Evolutionary conservation across 768 basidiomycete species (phyloP), one percentile per base, ranked within the genome.

Genomic region (Kwoniella bestiolae): DNA sequence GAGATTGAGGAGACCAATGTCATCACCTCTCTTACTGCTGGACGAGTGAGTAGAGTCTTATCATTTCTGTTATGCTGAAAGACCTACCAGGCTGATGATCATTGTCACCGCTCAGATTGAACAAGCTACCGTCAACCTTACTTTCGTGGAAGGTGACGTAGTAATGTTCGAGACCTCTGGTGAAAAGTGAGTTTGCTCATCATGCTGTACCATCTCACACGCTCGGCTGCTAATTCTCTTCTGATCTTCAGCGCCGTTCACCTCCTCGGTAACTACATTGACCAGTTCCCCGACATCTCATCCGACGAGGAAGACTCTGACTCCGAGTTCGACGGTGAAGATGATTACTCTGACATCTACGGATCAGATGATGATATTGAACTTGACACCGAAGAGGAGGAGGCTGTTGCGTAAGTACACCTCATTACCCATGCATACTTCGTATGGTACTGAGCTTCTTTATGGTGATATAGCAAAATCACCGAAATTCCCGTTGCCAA

Each of bases 211-310:
- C 14, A 3, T 14, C 26, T 41, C 6, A 41, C 11, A 45, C 45
- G 55, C 11, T 29, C 23, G 28, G 53, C 47, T 21, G 45, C 18
- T n/a, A 34, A 60, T 23, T 35, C 29, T n/a, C 34, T 12, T n/a
- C n/a, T n/a, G n/a, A n/a, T n/a, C n/a, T 25, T 29, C 60, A 79
- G 79, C 79, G 83, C 88, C 53, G 84, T 93, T 53, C 87, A 91
- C 82, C 82, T 94, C 66, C 87, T 88, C 68, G 92, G 92, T 60
- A 92, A 93, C 82, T 93, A 92, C 81, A 86, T 94, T 78, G 87
- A 76, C 67, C 82, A 82, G 70, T 66, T 63, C 58, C 69, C 69
- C 11, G 85, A 83, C 41, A 81, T 82, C 45, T 86, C 87, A 57
- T 84, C 91, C n/a, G 85, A 84, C 41, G 89, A 90, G 63, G 88